Percentiles rank a stretch among this genome's conserved stretches.
These are phyloP conservation scores for Paragyromitra xinjiangensis DNA, from an alignment of 495 filamentous ascomycete genomes.

Conservation along the genomic window DNA sequence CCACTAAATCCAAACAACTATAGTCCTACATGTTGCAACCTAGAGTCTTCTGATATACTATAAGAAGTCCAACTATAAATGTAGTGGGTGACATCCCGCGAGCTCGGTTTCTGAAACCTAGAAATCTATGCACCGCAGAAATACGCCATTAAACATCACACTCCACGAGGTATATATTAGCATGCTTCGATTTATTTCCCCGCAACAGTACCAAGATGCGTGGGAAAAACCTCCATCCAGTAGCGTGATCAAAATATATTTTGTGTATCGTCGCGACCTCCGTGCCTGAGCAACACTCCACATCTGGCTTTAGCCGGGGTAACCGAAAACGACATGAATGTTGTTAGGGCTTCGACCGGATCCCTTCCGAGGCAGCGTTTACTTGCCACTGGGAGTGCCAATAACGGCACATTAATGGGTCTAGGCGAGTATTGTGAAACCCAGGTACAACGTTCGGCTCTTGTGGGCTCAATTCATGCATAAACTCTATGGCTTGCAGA, in stretches of 20 bases:
- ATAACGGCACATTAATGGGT: constrained; percentile 9
- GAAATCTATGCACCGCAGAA: too few species aligned
- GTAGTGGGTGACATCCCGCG: too few species aligned
- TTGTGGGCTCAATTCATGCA: neutral
- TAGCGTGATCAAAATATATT: neutral
- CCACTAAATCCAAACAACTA: too few species aligned
- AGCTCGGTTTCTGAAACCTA: too few species aligned
- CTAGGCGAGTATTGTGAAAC: constrained; percentile 13
- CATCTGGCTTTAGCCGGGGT: neutral
- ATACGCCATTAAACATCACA: too few species aligned
- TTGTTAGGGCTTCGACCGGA: constrained; percentile 7
- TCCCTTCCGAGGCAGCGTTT: neutral
- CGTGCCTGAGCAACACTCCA: neutral
- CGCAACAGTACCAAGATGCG: neutral
- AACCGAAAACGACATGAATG: neutral
- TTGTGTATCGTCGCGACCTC: constrained; percentile 4
- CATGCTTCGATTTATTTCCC: too few species aligned
- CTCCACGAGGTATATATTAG: too few species aligned
- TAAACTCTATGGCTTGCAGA: neutral
- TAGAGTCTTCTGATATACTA: too few species aligned
- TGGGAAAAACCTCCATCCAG: neutral
- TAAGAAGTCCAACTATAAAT: too few species aligned
- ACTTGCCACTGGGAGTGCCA: neutral
- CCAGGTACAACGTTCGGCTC: constrained; percentile 13
- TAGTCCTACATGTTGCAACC: too few species aligned